Conservation (phyloP, 257 asterid species). For the Nicotiana undulata region DNA sequence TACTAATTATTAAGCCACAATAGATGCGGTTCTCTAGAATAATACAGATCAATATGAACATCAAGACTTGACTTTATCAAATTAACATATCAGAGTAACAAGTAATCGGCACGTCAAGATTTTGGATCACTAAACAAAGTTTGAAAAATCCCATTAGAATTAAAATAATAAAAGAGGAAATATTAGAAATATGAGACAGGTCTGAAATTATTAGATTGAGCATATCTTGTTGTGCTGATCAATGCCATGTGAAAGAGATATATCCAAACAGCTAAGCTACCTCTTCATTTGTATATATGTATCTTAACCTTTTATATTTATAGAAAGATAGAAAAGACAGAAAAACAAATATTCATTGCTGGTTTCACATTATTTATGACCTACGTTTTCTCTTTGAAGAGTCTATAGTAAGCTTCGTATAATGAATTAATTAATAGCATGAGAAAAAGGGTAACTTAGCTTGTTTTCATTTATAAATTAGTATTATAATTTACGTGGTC, state of each 20-base stretch:
- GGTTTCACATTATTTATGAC: too few species aligned
- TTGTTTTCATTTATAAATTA: neutral
- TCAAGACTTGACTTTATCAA: neutral
- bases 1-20: too few species aligned
- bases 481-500: too few species aligned
- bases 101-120: neutral
- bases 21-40: neutral
- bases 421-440: neutral
- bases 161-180: neutral
- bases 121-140: neutral
- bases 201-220: neutral
- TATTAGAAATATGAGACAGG: neutral
- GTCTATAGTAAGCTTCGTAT: neutral
- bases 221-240: neutral
- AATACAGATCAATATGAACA: neutral
- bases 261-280: neutral
- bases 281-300: neutral
- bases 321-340: neutral
- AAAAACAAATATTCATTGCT: neutral
- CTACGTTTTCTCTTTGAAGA: neutral
- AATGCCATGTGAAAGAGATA: neutral
- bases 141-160: neutral
- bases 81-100: neutral
- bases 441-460: neutral
- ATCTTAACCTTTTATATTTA: neutral